Base-by-base conservation (phyloP, 1,139 yeast genomes). In the Kodamaea arcana region DNA sequence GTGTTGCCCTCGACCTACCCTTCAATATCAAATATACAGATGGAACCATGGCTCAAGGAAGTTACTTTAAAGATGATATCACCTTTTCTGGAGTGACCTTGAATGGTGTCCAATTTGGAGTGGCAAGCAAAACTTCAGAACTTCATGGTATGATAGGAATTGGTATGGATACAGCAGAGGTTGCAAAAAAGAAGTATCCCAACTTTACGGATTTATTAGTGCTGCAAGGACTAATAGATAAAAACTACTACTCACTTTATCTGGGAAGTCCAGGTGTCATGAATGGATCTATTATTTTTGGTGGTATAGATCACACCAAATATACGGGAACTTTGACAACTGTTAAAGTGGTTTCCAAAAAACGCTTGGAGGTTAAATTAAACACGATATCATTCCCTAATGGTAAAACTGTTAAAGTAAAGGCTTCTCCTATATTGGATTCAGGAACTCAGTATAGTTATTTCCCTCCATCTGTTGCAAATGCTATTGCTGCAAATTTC, bases 401-500 rank as follows among this genome's bases (percentile, higher is more conserved):
- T 14, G 44, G 45, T 23, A 13, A 27, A 7, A 15, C 33, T 4
- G 13, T 27, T 3, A n/a, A 22, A 3, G 26, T 27, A 13, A 15
- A 27, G 22, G 13, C 15, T 27, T 60, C 74, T 1, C 83, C 79
- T 3, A 52, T 78, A 30, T 55, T 82, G 28, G 90, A 82, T 54
- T 73, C 86, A 1, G 90, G 90, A 27, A 72, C 86, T 5, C 76
- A 86, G 3, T 58, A 77, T 33, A 65, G 81, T 3, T 71, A 70
- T 42, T 54, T 78, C 2, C 83, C 85, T 15, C 34, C 48, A 2
- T 13, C n/a, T 20, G 16, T 25, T 15, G 30, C 17, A 5, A 22
- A 27, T 27, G 15, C 21, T 4, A n/a, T 27, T 11, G 30, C 30
- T 27, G 15, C 30, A 11, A 27, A 13, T 15, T 20, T 21, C 17